Percentiles rank a stretch among this genome's conserved stretches.
phyloP scores from a whole-genome alignment of 371 early-diverging fungal species.

The Saksenaea vasiformis region DNA sequence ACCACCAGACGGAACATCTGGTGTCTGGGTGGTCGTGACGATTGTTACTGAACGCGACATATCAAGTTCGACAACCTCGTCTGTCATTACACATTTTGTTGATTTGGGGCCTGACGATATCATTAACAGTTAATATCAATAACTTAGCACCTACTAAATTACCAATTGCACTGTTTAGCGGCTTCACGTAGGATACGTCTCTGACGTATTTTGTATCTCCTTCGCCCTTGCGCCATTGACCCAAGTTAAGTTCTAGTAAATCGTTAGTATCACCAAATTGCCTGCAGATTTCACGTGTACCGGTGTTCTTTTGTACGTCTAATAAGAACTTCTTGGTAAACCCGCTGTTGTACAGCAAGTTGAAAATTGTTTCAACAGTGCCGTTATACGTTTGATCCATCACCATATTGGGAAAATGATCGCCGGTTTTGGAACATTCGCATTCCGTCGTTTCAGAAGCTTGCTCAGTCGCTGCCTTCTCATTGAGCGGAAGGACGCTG shows the following conservation, averaged over 20 bases:
- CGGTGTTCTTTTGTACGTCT: slow-evolving; percentile 47
- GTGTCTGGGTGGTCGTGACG: slow-evolving; percentile 72
- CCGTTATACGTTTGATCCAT: slow-evolving; percentile 54
- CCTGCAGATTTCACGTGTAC: slow-evolving; percentile 20
- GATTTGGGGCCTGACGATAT: slow-evolving; percentile 64
- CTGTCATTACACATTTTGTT: slow-evolving; percentile 66
- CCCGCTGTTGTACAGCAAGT: slow-evolving; percentile 43
- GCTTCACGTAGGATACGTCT: slow-evolving; percentile 44
- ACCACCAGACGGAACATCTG: slow-evolving; percentile 84
- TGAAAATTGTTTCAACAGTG: slow-evolving; percentile 50
- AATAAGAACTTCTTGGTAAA: slow-evolving; percentile 42
- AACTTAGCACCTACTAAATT: slow-evolving; percentile 3
- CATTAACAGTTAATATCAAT: neutral
- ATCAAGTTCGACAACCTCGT: slow-evolving; percentile 61
- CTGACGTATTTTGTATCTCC: slow-evolving; percentile 26
- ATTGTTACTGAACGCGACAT: slow-evolving; percentile 60
- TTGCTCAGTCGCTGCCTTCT: slow-evolving; percentile 14
- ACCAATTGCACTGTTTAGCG: slow-evolving; percentile 41
- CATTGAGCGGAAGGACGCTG: neutral
- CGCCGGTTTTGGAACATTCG: slow-evolving; percentile 44
- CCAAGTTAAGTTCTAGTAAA: slow-evolving; percentile 36
- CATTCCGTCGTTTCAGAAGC: slow-evolving; percentile 44
- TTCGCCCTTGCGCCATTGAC: slow-evolving; percentile 40
- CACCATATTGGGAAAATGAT: slow-evolving; percentile 52
- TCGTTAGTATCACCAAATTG: slow-evolving; percentile 3